A percentile compares a stretch with the other conserved stretches of the same genome.
Evolutionary conservation across 805 yeast species (phyloP).

Genomic region (Starmerella cellae): DNA sequence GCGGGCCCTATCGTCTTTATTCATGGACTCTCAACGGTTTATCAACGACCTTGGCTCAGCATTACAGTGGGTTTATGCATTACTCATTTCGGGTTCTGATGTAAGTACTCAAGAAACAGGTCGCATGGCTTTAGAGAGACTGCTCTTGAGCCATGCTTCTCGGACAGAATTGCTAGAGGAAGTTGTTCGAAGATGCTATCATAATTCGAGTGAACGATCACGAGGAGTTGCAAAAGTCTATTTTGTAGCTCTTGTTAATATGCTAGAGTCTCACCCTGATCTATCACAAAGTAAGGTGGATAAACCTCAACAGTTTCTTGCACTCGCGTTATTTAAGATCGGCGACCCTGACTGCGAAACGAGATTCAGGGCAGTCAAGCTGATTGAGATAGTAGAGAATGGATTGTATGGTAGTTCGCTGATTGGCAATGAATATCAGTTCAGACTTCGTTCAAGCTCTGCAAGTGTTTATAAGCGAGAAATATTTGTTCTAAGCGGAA

Average conservation of each 20-base stretch:
- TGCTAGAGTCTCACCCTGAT: slow-evolving; percentile 40
- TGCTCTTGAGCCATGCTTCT: slow-evolving; percentile 48
- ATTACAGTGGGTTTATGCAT: slow-evolving; percentile 67
- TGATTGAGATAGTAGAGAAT: slow-evolving; percentile 55
- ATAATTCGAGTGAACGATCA: slow-evolving; percentile 32
- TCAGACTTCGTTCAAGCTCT: slow-evolving; percentile 59
- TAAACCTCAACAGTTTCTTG: slow-evolving; percentile 45
- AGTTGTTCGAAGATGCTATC: slow-evolving; percentile 60
- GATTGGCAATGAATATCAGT: slow-evolving; percentile 43
- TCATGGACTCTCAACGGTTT: slow-evolving; percentile 38
- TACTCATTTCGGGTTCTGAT: slow-evolving; percentile 43
- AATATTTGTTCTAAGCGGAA: slow-evolving; percentile 61
- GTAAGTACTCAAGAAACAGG: slow-evolving; percentile 50
- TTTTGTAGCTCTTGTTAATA: slow-evolving; percentile 56
- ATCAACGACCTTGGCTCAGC: slow-evolving; percentile 40
- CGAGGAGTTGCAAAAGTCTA: slow-evolving; percentile 46
- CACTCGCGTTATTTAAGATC: slow-evolving; percentile 63
- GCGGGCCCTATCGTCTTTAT: slow-evolving; percentile 71
- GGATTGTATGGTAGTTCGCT: slow-evolving; percentile 42
- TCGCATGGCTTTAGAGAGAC: slow-evolving; percentile 51
- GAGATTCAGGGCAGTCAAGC: slow-evolving; percentile 55
- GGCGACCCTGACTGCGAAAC: slow-evolving; percentile 61
- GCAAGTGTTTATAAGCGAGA: slow-evolving; percentile 80
- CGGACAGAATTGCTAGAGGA: slow-evolving; percentile 41
- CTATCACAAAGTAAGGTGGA: slow-evolving; percentile 27